A percentile compares a stretch with the other conserved stretches of the same genome.
These are phyloP conservation scores for Penicillium sp. DNA, from an alignment of 2,329 filamentous ascomycete species.

Conservation along the genomic window DNA sequence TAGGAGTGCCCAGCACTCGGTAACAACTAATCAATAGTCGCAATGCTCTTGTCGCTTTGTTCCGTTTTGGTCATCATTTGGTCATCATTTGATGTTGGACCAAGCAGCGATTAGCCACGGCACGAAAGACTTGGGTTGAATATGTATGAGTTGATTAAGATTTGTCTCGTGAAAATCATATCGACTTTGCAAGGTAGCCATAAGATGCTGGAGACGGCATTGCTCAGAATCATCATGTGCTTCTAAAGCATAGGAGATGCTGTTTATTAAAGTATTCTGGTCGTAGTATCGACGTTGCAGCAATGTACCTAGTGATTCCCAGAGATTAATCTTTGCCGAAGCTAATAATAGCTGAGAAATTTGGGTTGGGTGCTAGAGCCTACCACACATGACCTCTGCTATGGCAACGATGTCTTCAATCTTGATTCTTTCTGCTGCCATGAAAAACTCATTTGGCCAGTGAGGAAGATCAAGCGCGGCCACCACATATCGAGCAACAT, in stretches of 20 bases:
- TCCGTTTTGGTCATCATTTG: neutral
- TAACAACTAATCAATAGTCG: neutral
- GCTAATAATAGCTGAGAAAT: slow-evolving; percentile 13
- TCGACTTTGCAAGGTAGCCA: slow-evolving; percentile 64
- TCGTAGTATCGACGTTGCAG: slow-evolving; percentile 25
- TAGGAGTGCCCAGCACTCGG: neutral
- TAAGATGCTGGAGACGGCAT: slow-evolving; percentile 53
- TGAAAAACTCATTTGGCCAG: slow-evolving; percentile 67
- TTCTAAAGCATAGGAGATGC: slow-evolving; percentile 23
- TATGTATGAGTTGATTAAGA: slow-evolving; percentile 51
- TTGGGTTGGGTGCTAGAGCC: slow-evolving; percentile 7
- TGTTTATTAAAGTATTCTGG: slow-evolving; percentile 21
- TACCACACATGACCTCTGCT: slow-evolving; percentile 47
- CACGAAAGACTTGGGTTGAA: slow-evolving; percentile 51
- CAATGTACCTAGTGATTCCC: slow-evolving; percentile 15
- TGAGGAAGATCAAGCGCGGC: slow-evolving; percentile 58
- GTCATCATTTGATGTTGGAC: slow-evolving; percentile 20
- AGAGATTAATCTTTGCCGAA: neutral
- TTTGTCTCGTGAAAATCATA: slow-evolving; percentile 62
- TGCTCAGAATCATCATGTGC: slow-evolving; percentile 36
- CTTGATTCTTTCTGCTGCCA: slow-evolving; percentile 63
- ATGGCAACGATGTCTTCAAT: slow-evolving; percentile 59
- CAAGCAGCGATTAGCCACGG: slow-evolving; percentile 54
- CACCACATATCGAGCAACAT: slow-evolving; percentile 67
- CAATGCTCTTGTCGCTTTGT: neutral